Evolutionary conservation across 75 land plant species (phyloP).

Genomic region (Picea sitchensis): DNA sequence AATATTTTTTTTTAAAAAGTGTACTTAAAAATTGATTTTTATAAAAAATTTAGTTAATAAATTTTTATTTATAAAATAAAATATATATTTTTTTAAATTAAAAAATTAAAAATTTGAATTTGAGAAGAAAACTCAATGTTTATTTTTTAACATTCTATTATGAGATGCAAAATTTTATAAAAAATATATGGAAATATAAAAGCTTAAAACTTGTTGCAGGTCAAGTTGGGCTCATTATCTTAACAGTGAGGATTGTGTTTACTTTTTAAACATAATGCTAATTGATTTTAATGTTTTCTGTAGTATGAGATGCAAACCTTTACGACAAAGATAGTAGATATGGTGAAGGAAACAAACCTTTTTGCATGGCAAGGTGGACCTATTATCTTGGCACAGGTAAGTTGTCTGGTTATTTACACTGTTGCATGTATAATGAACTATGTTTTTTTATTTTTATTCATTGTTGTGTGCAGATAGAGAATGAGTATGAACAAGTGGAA

Average conservation of each 20-base stretch:
- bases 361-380: conserved; percentile 81
- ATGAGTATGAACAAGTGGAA: conserved; percentile 58
- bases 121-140: no score
- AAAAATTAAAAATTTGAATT: no score
- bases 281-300: no score
- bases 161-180: conserved; percentile 57
- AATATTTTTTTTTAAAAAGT: no score
- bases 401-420: no score
- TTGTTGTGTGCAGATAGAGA: conserved; percentile 49
- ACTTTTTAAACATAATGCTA: no score
- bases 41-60: no score
- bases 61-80: no score
- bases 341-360: conserved; percentile 45
- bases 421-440: background rate
- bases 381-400: conserved; percentile 79
- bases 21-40: no score
- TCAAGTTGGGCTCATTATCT: conserved; percentile 83
- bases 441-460: background rate
- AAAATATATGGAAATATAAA: conserved; percentile 68
- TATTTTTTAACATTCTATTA: background rate
- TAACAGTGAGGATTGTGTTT: conserved; percentile 53
- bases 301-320: conserved; percentile 67
- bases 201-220: conserved; percentile 49
- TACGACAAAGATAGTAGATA: conserved; percentile 55
- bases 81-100: no score